Evolutionary conservation across 345 rosid species (phyloP).

Genomic region (Hibiscus syriacus): DNA sequence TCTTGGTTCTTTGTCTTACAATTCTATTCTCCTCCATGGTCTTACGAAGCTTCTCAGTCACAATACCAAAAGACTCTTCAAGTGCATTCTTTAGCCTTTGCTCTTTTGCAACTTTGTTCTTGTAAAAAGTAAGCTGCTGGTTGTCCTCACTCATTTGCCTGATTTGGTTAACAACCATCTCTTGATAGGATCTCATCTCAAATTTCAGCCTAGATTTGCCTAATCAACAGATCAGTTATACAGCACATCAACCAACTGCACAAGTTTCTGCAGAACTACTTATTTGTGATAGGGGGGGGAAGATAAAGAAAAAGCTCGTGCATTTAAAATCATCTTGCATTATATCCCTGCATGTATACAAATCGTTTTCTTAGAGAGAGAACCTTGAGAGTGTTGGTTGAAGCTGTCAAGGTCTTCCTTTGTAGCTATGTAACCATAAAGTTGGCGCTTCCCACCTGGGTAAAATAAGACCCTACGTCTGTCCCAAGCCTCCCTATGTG

Average conservation of each 20-base stretch:
- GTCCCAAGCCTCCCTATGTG: conserved; percentile 72
- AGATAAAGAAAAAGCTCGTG: neutral
- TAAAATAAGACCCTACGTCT: conserved; percentile 25
- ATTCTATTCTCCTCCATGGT: conserved; percentile 58
- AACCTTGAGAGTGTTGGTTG: conserved; percentile 4
- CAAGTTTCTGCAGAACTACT: too few relatives aligned
- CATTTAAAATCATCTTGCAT: neutral
- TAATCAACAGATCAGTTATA: conserved; percentile 15
- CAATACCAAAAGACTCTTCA: conserved; percentile 42
- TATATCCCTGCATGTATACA: neutral
- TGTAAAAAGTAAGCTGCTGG: too few relatives aligned
- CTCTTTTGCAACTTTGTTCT: conserved; percentile 39
- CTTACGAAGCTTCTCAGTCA: conserved; percentile 59
- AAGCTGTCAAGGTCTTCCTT: conserved; percentile 60
- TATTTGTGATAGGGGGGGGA: neutral
- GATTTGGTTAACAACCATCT: too few relatives aligned
- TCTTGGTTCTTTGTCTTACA: conserved; percentile 62
- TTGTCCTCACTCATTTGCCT: too few relatives aligned
- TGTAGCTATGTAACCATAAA: conserved; percentile 68
- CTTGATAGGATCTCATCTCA: conserved; percentile 74
- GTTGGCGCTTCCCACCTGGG: too few relatives aligned
- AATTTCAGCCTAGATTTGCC: conserved; percentile 62
- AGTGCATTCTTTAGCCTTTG: conserved; percentile 40
- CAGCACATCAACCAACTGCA: neutral
- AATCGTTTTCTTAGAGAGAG: neutral